phyloP scores from a whole-genome alignment of 306 rosid genomes.

The Amphicarpaea edgeworthii region DNA sequence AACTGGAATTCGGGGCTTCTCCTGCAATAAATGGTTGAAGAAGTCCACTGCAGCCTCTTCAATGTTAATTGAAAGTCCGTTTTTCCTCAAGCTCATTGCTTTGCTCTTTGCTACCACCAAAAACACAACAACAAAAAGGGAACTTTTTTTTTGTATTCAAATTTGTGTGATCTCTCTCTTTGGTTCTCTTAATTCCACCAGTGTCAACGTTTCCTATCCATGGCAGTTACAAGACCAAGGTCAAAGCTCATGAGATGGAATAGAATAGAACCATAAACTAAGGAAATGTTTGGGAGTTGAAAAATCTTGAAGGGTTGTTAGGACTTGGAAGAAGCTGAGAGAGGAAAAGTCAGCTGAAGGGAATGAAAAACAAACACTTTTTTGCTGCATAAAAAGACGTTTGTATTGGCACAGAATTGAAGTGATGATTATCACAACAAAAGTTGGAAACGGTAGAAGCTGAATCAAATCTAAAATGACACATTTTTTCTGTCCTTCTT shows the following conservation, averaged over 20 bases:
- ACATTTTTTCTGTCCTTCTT: neutral
- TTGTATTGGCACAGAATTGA: slow-evolving; percentile 4
- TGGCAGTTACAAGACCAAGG: slow-evolving; percentile 6
- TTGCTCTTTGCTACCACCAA: slow-evolving; percentile 39
- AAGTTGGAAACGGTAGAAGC: slow-evolving; percentile 14
- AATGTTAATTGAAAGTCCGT: slow-evolving; percentile 43
- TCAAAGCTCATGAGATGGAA: slow-evolving; percentile 19
- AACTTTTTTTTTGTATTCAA: neutral
- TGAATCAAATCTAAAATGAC: neutral
- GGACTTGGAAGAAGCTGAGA: neutral
- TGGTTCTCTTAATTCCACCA: neutral
- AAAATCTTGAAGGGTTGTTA: slow-evolving; percentile 37
- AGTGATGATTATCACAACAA: neutral
- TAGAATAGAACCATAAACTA: neutral
- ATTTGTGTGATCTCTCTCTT: slow-evolving; percentile 10
- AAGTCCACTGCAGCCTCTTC: slow-evolving; percentile 66
- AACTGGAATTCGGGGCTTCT: slow-evolving; percentile 66
- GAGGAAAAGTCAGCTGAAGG: slow-evolving; percentile 32
- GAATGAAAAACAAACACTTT: neutral
- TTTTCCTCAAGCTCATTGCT: slow-evolving; percentile 61
- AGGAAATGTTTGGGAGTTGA: slow-evolving; percentile 33
- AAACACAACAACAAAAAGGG: neutral
- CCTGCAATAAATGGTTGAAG: slow-evolving; percentile 55
- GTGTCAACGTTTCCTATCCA: slow-evolving; percentile 7
- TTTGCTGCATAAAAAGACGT: neutral